A percentile compares a stretch with the other conserved stretches of the same genome.
Conservation (phyloP, 73 alveolate genomes). For the Uronychia binucleata region DNA sequence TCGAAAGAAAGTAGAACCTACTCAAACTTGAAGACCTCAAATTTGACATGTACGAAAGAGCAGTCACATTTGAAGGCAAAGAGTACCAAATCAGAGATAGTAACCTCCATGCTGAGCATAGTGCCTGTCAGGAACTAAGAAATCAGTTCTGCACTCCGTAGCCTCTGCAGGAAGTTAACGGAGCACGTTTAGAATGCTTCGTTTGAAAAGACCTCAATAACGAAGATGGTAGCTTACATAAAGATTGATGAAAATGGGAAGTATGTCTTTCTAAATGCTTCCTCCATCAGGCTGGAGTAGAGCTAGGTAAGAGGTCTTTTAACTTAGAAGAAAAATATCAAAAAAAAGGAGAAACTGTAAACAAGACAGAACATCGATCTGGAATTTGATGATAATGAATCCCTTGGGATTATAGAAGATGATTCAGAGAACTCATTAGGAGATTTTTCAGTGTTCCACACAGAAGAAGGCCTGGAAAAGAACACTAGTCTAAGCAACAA, state of each 20-base stretch:
- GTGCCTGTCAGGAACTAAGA: constrained; percentile 78
- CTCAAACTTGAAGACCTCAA: constrained; percentile 71
- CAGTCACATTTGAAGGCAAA: constrained; percentile 94
- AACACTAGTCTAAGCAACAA: too few species aligned
- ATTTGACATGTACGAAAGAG: constrained; percentile 93
- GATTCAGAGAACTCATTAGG: too few species aligned
- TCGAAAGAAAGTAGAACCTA: constrained; percentile 83
- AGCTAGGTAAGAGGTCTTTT: not conserved
- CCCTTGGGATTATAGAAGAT: too few species aligned
- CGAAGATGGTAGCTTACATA: constrained; percentile 83
- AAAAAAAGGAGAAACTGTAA: not conserved
- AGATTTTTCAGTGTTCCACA: too few species aligned
- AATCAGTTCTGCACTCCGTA: constrained; percentile 69
- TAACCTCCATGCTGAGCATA: not conserved
- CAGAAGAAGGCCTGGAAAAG: too few species aligned
- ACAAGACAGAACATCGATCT: not conserved
- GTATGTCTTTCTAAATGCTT: constrained; percentile 76
- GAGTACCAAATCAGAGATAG: constrained; percentile 76
- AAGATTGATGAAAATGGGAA: constrained; percentile 77
- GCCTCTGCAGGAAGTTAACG: constrained; percentile 71
- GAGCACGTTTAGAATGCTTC: constrained; percentile 84
- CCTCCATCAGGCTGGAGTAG: constrained; percentile 64
- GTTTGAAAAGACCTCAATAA: constrained; percentile 77
- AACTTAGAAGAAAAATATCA: not conserved
- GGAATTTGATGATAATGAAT: too few species aligned